phyloP scores from a whole-genome alignment of 1,139 yeast genomes.

The Taphrina communis region DNA sequence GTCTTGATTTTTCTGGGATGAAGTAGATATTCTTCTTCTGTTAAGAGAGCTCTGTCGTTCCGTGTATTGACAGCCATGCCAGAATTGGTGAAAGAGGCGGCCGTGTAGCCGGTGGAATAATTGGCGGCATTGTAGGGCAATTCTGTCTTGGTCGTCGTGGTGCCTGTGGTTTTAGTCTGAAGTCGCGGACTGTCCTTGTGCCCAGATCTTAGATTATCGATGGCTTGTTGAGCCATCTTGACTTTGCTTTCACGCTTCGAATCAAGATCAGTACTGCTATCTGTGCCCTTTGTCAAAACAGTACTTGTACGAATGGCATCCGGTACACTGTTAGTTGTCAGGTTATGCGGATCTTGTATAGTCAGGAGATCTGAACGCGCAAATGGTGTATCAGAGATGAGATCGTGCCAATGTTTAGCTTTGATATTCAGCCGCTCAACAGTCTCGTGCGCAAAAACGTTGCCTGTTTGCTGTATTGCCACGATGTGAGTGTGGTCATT shows the following conservation, averaged over 20 bases:
- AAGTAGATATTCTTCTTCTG: conserved; percentile 49
- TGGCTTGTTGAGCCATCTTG: conserved; percentile 33
- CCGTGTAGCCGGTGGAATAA: conserved; percentile 51
- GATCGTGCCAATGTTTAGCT: conserved; percentile 50
- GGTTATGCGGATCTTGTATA: conserved; percentile 46
- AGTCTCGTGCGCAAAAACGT: conserved; percentile 52
- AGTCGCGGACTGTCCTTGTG: not conserved
- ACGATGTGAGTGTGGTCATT: conserved; percentile 50
- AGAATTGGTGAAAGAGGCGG: conserved; percentile 52
- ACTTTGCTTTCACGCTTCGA: conserved; percentile 10
- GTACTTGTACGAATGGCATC: not conserved
- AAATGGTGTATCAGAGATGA: conserved; percentile 51
- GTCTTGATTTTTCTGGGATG: conserved; percentile 50
- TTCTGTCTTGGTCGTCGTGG: not conserved
- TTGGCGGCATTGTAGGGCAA: conserved; percentile 31
- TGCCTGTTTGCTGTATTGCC: conserved; percentile 50
- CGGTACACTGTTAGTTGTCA: conserved; percentile 27
- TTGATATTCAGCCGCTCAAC: conserved; percentile 51
- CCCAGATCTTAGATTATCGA: conserved; percentile 3
- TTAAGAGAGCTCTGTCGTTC: conserved; percentile 46
- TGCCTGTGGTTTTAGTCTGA: not conserved
- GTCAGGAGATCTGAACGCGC: conserved; percentile 49
- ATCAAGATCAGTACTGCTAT: not conserved
- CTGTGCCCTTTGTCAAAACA: not conserved
- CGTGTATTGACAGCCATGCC: conserved; percentile 49